These are phyloP conservation scores for Oenanthe sinensis DNA, from an alignment of 129 eudicot genomes.

Conservation along the genomic window DNA sequence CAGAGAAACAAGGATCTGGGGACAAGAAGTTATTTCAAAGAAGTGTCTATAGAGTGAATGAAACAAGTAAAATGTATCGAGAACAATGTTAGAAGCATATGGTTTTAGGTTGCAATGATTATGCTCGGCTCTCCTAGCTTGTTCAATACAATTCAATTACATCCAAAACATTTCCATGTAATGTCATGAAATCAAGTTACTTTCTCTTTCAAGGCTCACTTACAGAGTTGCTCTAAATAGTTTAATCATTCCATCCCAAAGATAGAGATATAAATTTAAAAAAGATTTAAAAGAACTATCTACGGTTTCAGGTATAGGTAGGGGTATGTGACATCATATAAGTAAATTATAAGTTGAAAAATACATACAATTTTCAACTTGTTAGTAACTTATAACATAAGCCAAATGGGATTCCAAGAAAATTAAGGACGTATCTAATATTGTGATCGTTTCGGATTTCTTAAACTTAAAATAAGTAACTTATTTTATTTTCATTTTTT, in stretches of 20 bases:
- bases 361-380: too few species aligned
- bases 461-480: too few species aligned
- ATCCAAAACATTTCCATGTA: background rate
- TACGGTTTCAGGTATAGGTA: background rate
- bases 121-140: conserved; percentile 7
- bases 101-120: conserved; percentile 18
- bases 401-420: too few species aligned
- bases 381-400: too few species aligned
- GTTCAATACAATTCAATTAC: background rate
- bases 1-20: background rate
- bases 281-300: background rate
- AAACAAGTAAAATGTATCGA: background rate
- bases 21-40: background rate
- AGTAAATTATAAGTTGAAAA: too few species aligned
- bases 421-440: too few species aligned
- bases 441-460: too few species aligned
- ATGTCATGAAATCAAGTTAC: conserved; percentile 7
- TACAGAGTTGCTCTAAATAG: background rate
- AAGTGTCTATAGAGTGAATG: conserved; percentile 4
- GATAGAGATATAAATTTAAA: background rate
- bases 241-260: background rate
- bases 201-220: conserved; percentile 1
- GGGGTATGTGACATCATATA: too few species aligned
- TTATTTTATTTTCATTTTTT: too few species aligned
- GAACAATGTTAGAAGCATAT: conserved; percentile 11